Percentiles rank a stretch among this genome's conserved stretches.
phyloP scores from a whole-genome alignment of 345 rosid species.

The Acer negundo region DNA sequence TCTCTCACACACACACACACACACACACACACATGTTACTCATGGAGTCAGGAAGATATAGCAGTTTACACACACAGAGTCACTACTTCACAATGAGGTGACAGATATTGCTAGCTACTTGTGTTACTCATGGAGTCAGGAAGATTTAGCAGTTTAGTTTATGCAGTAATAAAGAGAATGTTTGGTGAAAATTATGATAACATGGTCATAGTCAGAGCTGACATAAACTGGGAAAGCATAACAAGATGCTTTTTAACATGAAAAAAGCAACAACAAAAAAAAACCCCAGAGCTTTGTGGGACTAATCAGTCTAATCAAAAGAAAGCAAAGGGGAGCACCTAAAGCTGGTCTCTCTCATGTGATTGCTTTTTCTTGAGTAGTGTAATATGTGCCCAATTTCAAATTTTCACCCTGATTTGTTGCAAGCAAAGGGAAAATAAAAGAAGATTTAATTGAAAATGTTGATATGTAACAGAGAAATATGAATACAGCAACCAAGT shows the following conservation, averaged over 20 bases:
- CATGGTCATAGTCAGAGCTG: background rate
- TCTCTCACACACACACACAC: too few relatives aligned
- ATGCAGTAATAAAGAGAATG: background rate
- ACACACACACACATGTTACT: too few relatives aligned
- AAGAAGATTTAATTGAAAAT: background rate
- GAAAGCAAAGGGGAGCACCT: slow-evolving; percentile 24
- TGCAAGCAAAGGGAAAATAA: background rate
- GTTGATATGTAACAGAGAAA: background rate
- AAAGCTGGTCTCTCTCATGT: slow-evolving; percentile 4
- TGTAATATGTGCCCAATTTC: background rate
- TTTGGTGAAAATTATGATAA: background rate
- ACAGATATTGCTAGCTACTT: too few relatives aligned
- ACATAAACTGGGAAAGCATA: slow-evolving; percentile 15
- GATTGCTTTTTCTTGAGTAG: slow-evolving; percentile 2
- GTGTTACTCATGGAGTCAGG: slow-evolving; percentile 7
- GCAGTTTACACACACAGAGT: too few relatives aligned
- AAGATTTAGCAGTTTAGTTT: background rate
- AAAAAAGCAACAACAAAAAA: slow-evolving; percentile 8
- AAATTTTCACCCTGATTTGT: background rate
- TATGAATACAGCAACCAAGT: background rate
- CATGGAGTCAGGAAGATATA: too few relatives aligned
- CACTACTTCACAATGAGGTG: too few relatives aligned
- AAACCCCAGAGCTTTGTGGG: slow-evolving; percentile 6
- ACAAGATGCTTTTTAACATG: slow-evolving; percentile 6
- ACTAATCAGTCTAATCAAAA: slow-evolving; percentile 1